phyloP scores from a whole-genome alignment of 345 rosid species.

The Hypericum perforatum region DNA sequence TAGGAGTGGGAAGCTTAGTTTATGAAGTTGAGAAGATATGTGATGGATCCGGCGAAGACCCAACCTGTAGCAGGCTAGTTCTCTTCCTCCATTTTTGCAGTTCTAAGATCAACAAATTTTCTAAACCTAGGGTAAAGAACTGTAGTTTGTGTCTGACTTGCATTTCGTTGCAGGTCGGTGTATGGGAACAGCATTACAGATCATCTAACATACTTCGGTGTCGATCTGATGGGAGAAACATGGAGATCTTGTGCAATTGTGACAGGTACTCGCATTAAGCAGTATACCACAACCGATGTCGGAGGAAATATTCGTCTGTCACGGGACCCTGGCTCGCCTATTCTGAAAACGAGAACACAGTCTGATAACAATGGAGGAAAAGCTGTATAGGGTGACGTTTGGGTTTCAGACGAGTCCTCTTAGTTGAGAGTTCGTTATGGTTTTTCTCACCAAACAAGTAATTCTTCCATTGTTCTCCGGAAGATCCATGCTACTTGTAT shows the following conservation, averaged over 20 bases:
- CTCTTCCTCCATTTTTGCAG: background rate
- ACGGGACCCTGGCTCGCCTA: constrained; percentile 18
- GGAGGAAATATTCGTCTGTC: constrained; percentile 60
- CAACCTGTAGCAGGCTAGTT: constrained; percentile 62
- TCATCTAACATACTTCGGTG: constrained; percentile 64
- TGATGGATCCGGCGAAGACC: constrained; percentile 79
- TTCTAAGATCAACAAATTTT: background rate
- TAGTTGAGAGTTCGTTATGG: background rate
- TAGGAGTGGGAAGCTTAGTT: constrained; percentile 45
- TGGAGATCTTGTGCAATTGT: constrained; percentile 68
- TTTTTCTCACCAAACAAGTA: background rate
- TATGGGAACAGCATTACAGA: constrained; percentile 60
- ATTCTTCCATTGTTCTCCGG: background rate
- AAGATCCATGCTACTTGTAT: background rate
- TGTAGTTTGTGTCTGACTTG: background rate
- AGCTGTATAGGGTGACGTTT: constrained; percentile 2
- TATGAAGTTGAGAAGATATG: constrained; percentile 53
- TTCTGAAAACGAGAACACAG: constrained; percentile 23
- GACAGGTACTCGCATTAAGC: constrained; percentile 30
- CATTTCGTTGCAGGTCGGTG: constrained; percentile 53
- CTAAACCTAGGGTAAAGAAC: background rate
- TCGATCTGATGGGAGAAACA: constrained; percentile 38
- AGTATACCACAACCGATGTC: constrained; percentile 42
- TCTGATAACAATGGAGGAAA: constrained; percentile 6
- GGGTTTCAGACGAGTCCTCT: background rate